Evolutionary conservation across 148 eudicot genomes (phyloP).

Genomic region (Persicaria maculosa): DNA sequence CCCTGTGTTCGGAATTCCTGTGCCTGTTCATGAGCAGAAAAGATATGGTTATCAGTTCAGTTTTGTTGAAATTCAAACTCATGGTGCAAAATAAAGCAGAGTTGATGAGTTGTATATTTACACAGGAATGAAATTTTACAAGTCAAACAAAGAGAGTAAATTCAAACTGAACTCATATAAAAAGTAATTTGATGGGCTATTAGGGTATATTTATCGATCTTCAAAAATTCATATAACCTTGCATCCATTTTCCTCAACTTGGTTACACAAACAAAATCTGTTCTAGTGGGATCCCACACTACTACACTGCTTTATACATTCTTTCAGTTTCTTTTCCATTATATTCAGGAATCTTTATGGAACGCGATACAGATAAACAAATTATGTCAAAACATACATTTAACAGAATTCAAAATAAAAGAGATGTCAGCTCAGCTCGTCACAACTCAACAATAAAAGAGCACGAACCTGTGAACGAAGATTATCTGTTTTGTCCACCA

Average conservation of each 20-base stretch:
- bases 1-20: constrained; percentile 15
- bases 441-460: background rate
- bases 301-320: background rate
- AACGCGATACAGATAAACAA: background rate
- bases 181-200: too few species aligned
- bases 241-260: background rate
- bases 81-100: background rate
- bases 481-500: constrained; percentile 14
- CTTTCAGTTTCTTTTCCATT: background rate
- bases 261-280: background rate
- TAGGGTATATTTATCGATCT: background rate
- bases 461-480: constrained; percentile 14
- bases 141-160: background rate
- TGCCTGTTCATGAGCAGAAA: constrained; percentile 9
- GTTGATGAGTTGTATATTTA: background rate
- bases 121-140: background rate
- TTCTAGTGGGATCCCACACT: background rate
- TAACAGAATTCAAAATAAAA: background rate
- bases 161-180: background rate
- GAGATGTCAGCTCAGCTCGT: background rate
- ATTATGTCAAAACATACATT: background rate
- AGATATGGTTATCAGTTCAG: background rate
- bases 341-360: background rate
- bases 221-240: background rate
- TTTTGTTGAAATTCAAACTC: background rate